These are phyloP conservation scores for Solanum etuberosum DNA, from an alignment of 257 asterid species.

Conservation along the genomic window DNA sequence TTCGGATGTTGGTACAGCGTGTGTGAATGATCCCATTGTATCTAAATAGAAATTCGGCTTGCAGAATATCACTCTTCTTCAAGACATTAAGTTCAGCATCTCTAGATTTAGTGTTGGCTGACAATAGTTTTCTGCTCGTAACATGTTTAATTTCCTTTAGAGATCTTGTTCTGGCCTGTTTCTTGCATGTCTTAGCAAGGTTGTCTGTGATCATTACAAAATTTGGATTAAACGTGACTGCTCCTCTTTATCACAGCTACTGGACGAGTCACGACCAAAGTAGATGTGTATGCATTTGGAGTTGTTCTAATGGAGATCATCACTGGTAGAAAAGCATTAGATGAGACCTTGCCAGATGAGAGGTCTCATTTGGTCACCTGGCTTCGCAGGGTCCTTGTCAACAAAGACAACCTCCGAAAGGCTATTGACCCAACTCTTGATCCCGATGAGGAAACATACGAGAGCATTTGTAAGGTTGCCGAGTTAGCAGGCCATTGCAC, in stretches of 20 bases:
- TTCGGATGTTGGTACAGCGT: background rate
- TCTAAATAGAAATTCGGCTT: background rate
- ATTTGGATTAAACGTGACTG: background rate
- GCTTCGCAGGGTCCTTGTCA: conserved; percentile 80
- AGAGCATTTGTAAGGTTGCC: conserved; percentile 73
- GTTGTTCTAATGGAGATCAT: conserved; percentile 82
- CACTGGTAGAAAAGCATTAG: conserved; percentile 75
- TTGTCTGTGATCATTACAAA: background rate
- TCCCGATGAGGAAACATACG: conserved; percentile 59
- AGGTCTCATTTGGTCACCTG: conserved; percentile 82
- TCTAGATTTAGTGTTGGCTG: background rate
- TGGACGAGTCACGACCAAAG: conserved; percentile 86
- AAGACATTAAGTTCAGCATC: background rate
- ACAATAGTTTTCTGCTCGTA: background rate
- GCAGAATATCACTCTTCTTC: background rate
- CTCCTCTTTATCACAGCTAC: conserved; percentile 47
- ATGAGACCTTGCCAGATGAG: conserved; percentile 72
- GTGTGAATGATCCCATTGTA: background rate
- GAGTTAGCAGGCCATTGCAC: conserved; percentile 90
- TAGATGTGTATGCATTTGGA: conserved; percentile 89
- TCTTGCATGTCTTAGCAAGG: background rate
- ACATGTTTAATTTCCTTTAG: background rate
- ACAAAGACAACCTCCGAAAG: conserved; percentile 59
- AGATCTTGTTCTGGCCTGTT: background rate
- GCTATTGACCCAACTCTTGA: conserved; percentile 60